Evolutionary conservation across 352 stramenopile species (phyloP), one percentile per base, ranked within the genome.

Genomic region (Pythium plurisporium): DNA sequence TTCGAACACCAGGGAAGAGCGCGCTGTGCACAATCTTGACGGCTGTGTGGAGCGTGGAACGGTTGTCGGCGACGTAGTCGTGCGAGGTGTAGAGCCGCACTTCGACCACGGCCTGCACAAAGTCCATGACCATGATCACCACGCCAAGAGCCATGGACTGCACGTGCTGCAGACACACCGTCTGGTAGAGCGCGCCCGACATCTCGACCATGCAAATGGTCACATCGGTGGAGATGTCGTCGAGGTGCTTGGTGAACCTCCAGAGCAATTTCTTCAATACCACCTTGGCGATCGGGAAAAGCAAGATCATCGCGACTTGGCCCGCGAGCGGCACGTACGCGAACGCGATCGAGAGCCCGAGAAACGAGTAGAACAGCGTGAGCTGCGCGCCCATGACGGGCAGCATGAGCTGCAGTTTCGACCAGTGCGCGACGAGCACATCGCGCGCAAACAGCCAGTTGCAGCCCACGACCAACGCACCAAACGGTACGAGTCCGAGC

Each of bases 141-240:
- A 52, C 37, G 12, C 30, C 46, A 10, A 66, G 34, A 4, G 8
- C 22, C 6, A 33, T 43, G 2, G 49, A 57, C 7, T 33, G 34
- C 26, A 48, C 38, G 31, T 55, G 56, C 52, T 68, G 65, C 2
- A 76, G 47, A 33, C 68, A 79, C 25, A 71, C 34, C 8, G 71
- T 59, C 29, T 74, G 71, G 42, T 69, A 70, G 44, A 76, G 54
- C 12, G 59, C 53, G 9, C 51, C 60, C 19, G 67, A 66, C n/a
- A 78, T 70, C 47, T 78, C 69, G 12, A 75, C 58, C 14, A 78
- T 56, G 55, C 65, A 76, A 6, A 81, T 63, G n/a, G 67, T 74
- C 15, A 81, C 67, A 27, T 78, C 69, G 17, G 72, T 71, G 30
- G 58, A 75, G 22, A 81, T 42, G 55, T 78, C 72, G 23, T 54